A percentile compares a stretch with the other conserved stretches of the same genome.
phyloP scores from a whole-genome alignment of 202 grass and related monocot genomes.

The Thinopyrum obtusiflorum region DNA sequence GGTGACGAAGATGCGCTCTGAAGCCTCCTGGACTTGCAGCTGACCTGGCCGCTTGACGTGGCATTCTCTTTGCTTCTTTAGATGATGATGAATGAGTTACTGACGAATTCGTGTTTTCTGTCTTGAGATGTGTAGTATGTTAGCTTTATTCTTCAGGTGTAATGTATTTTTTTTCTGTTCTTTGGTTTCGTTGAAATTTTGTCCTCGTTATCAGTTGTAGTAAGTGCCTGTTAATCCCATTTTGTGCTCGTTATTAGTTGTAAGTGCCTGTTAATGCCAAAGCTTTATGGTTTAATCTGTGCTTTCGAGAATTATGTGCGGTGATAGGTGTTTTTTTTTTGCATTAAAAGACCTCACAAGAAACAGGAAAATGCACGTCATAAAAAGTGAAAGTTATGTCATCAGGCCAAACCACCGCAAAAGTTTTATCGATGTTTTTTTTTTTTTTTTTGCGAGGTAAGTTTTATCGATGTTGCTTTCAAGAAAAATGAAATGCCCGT shows the following conservation, averaged over 20 bases:
- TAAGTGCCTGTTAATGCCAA: slow-evolving; percentile 4
- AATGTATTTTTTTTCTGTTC: background rate
- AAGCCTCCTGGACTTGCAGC: background rate
- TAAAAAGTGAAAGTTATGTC: no score
- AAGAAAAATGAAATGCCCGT: no score
- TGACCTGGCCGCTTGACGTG: background rate
- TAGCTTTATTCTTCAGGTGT: slow-evolving; percentile 19
- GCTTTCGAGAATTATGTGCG: no score
- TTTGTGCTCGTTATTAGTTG: background rate
- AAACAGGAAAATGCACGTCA: no score
- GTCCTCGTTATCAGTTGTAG: background rate
- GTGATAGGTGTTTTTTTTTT: no score
- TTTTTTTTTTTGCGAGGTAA: no score
- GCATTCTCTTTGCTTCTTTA: background rate
- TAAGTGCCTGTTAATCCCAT: slow-evolving; percentile 5
- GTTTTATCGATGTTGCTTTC: no score
- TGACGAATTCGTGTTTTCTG: slow-evolving; percentile 18
- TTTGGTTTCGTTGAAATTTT: background rate
- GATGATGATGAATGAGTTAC: background rate
- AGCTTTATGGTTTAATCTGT: no score
- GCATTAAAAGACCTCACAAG: no score
- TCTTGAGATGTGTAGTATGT: slow-evolving; percentile 7
- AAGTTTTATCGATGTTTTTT: no score
- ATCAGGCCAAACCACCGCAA: no score
- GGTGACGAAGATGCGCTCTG: slow-evolving; percentile 33